Base-by-base conservation (phyloP, 1,284 basidiomycete species). In the Marasmius sp. region DNA sequence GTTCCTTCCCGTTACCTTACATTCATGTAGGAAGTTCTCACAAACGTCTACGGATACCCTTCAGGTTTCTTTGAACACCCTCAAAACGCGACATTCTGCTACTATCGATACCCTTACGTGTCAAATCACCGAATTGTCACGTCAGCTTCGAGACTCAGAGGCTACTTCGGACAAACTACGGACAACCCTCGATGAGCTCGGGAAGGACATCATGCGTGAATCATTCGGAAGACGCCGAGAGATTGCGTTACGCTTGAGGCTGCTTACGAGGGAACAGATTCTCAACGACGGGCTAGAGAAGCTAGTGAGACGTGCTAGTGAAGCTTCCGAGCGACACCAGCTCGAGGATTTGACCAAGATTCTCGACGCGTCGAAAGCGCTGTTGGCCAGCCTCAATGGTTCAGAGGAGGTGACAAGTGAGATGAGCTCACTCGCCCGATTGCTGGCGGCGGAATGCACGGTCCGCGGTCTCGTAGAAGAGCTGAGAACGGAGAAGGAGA, bases 191-290 rank as follows among this genome's bases (percentile, higher is more conserved):
- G 91, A 94, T 67, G 89, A 92, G 59, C 78, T 93, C 1, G 86
- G 86, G 0, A 86, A 88, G 57, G 89, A 93, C 55, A 79, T 92
- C 53, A 82, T 87, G 22, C 84, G 89, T 27, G 93, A 94, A 71
- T 79, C 85, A 0, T 92, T 87, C 59, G 92, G 92, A 3, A 81
- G 93, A 11, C 78, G 93, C 20, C 77, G 91, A 51, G 93, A 95
- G 71, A 83, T 93, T 1, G 80, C 82, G 0, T 70, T 94, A 38
- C 76, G 93, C 6, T 81, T 95, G 6, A 82, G 84, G 9, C 79
- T 92, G 68, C 77, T 92, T 1, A 80, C 82, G 0, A 76, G 88
- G 27, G 92, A 94, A 69, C 92, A 94, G 71, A 75, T 78, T 39
- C 67, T 89, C 0, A 75, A 79, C 6, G 87, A 87, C 67, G 79